Base-by-base conservation (phyloP, 257 asterid genomes). In the Solanum verrucosum region DNA sequence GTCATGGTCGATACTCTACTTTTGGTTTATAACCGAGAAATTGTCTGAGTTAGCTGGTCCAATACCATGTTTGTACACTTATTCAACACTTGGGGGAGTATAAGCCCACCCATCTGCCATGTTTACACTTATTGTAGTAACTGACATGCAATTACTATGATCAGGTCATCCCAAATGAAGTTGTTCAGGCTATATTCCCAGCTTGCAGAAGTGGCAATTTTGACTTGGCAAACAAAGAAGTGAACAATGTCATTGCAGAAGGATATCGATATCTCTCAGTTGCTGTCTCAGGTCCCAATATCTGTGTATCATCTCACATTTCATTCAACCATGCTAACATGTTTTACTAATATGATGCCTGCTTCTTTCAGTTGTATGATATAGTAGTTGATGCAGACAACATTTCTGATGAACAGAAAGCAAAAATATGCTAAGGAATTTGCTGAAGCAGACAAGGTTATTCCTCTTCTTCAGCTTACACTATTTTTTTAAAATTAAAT, bases 371-470 rank as follows among this genome's bases (percentile, higher is more conserved):
- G 34, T 33, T 97, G 93, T 94, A 89, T 83, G 98, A 97, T 86
- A 49, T 92, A 40, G 90, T 97, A 59, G 94, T 94, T 33, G 96
- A 92, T 83, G 94, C 92, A 16, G 96, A 93, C 75, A 94, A 93
- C 83, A 81, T 96, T 86, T 89, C 94, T 73, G 99, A 97, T 87
- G 96, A 92, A 52, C 97, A 92, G 90, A 97, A 97, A 90, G 98
- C 98, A 88, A 93, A 92, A 91, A 93, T 95, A 91, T 97, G 94
- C 94, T 38, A 96, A 95, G 92, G 96, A 94, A 88, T 87, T 97
- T 88, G 98, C 94, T 12, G 99, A 93, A 94, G 91, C 98, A 72
- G 99, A 97, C 90, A 96, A 97, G 98, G 98, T 96, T 75, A 86
- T 11, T 63, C 74, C 35, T 67, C 12, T 38, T 87, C 81, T 70